A percentile compares a stretch with the other conserved stretches of the same genome.
Evolutionary conservation across 2,329 filamentous ascomycete genomes (phyloP).

Genomic region (Arthrobotrys sinensis): DNA sequence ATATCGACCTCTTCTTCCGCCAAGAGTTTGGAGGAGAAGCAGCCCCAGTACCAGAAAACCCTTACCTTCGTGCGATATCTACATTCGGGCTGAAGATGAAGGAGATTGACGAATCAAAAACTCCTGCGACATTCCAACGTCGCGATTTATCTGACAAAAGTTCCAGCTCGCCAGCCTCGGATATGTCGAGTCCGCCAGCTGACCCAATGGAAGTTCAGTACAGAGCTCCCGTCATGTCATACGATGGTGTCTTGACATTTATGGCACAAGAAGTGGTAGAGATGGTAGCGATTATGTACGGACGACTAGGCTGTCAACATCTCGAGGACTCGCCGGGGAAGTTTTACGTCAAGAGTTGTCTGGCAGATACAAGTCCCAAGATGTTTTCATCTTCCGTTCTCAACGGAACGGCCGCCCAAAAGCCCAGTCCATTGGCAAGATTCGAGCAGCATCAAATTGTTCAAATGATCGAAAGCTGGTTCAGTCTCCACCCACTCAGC

Average conservation of each 20-base stretch:
- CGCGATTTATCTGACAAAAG: constrained; percentile 37
- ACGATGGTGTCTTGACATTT: constrained; percentile 58
- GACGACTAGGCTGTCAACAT: constrained; percentile 59
- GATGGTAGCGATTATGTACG: constrained; percentile 60
- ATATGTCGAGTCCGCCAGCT: constrained; percentile 42
- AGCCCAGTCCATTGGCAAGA: constrained; percentile 45
- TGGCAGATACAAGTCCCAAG: constrained; percentile 34
- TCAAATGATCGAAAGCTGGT: constrained; percentile 61
- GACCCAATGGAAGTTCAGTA: constrained; percentile 57
- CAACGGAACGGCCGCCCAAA: constrained; percentile 46
- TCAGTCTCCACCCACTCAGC: constrained; percentile 58
- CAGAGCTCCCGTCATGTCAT: constrained; percentile 53
- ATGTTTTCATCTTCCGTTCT: constrained; percentile 51
- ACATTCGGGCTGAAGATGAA: constrained; percentile 44
- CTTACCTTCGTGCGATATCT: constrained; percentile 51
- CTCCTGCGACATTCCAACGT: constrained; percentile 48
- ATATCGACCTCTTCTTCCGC: constrained; percentile 55
- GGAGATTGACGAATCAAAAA: constrained; percentile 49
- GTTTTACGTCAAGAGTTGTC: constrained; percentile 59
- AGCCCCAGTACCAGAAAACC: constrained; percentile 31
- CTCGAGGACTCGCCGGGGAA: constrained; percentile 56
- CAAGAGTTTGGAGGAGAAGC: constrained; percentile 48
- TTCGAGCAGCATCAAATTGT: constrained; percentile 59
- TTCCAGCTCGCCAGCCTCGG: constrained; percentile 40
- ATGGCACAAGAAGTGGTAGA: constrained; percentile 61